phyloP scores from a whole-genome alignment of 2,329 filamentous ascomycete species.

The Diaporthe vexans region DNA sequence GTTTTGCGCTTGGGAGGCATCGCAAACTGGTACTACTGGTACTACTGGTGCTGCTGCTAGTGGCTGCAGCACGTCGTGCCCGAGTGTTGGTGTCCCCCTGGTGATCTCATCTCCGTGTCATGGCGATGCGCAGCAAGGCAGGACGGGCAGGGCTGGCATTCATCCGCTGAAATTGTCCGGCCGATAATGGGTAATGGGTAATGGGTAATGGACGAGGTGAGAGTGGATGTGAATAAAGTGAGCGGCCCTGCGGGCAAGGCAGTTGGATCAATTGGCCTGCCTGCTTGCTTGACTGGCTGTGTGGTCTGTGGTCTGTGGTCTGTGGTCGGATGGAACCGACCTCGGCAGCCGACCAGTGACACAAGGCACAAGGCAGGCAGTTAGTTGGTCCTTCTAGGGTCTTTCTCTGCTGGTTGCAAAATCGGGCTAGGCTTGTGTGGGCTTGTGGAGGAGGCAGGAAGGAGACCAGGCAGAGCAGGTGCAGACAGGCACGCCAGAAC shows the following conservation, averaged over 20 bases:
- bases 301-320: no score
- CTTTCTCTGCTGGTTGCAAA: neutral
- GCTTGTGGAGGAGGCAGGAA: neutral
- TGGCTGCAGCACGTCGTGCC: constrained; percentile 49
- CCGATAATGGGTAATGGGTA: no score
- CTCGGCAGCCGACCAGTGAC: constrained; percentile 24
- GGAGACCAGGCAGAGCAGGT: neutral
- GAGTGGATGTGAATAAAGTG: neutral
- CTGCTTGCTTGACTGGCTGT: no score
- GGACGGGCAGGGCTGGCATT: constrained; percentile 1
- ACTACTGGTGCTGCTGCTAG: constrained; percentile 40
- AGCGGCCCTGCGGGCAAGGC: neutral
- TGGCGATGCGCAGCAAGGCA: constrained; percentile 9
- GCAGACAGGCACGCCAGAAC: neutral
- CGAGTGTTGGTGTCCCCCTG: constrained; percentile 39
- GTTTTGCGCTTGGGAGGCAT: constrained; percentile 58
- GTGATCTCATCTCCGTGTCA: constrained; percentile 26
- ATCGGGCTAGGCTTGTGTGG: constrained; percentile 5
- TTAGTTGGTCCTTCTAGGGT: neutral
- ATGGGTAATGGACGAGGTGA: neutral
- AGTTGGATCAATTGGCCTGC: constrained; percentile 6
- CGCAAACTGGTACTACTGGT: constrained; percentile 14
- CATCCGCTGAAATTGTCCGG: constrained; percentile 13
- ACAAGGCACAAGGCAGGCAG: neutral
- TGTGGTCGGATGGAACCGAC: constrained; percentile 2